phyloP scores from a whole-genome alignment of 1,284 basidiomycete genomes.

The Ustilago cynodontis region DNA sequence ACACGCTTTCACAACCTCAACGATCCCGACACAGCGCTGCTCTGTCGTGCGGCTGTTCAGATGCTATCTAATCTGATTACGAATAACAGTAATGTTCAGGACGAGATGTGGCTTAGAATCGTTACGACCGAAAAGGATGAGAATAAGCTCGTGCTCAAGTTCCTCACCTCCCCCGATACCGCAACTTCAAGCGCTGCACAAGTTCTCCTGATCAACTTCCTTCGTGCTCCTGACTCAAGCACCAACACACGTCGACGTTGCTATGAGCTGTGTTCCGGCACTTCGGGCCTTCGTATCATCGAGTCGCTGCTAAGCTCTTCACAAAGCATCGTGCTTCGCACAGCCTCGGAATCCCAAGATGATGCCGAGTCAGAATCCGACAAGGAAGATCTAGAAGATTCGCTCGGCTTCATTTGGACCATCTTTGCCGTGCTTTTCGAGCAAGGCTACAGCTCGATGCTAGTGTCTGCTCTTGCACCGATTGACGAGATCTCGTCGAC shows the following conservation, averaged over 20 bases:
- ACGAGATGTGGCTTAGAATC: slow-evolving; percentile 30
- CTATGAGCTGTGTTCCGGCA: slow-evolving; percentile 22
- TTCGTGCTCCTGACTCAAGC: slow-evolving; percentile 3
- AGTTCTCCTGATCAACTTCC: slow-evolving; percentile 45
- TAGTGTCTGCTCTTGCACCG: slow-evolving; percentile 30
- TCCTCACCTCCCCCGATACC: slow-evolving; percentile 43
- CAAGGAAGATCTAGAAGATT: slow-evolving; percentile 29
- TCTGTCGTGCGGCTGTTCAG: slow-evolving; percentile 39
- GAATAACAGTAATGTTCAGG: slow-evolving; percentile 29
- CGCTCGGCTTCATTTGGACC: slow-evolving; percentile 48
- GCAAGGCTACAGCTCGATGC: slow-evolving; percentile 21
- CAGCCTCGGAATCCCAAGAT: slow-evolving; percentile 1
- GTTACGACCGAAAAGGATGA: slow-evolving; percentile 15
- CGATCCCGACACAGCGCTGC: slow-evolving; percentile 26
- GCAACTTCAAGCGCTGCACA: slow-evolving; percentile 42
- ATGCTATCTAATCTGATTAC: slow-evolving; percentile 53
- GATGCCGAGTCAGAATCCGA: slow-evolving; percentile 26
- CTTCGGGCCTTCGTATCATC: slow-evolving; percentile 22
- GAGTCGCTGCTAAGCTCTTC: slow-evolving; percentile 31
- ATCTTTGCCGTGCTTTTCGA: slow-evolving; percentile 50
- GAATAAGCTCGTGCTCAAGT: slow-evolving; percentile 29
- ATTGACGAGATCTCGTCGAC: slow-evolving; percentile 14
- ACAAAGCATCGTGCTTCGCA: slow-evolving; percentile 46
- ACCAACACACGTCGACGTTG: slow-evolving; percentile 10
- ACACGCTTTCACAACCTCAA: slow-evolving; percentile 41